Evolutionary conservation across 2,329 filamentous ascomycete species (phyloP).

Genomic region (Xylariaceae sp.): DNA sequence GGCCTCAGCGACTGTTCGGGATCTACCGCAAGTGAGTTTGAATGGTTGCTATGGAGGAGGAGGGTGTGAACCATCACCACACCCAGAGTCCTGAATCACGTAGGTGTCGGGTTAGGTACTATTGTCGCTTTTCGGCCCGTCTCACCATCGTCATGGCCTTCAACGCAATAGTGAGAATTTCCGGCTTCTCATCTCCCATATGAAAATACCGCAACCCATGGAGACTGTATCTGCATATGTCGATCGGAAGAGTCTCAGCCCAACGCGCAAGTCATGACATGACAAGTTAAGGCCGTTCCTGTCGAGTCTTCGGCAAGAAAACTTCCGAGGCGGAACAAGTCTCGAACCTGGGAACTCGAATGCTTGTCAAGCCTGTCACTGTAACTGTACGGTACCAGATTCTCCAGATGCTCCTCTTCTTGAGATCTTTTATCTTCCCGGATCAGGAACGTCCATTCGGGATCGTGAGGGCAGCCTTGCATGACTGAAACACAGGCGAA

Average conservation of each 20-base stretch:
- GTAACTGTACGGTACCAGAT: neutral
- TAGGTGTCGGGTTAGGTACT: no score
- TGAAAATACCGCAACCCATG: neutral
- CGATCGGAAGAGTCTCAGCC: neutral
- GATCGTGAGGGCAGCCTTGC: neutral
- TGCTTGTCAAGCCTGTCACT: neutral
- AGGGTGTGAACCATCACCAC: no score
- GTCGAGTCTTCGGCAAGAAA: no score
- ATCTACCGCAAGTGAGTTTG: no score
- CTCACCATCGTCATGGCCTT: neutral
- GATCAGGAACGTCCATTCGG: neutral
- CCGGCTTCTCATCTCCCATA: neutral
- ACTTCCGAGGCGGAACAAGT: no score
- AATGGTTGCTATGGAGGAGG: no score
- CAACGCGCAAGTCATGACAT: no score
- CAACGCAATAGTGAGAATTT: neutral
- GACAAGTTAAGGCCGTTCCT: no score
- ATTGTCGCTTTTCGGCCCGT: neutral
- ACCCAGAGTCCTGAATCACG: no score
- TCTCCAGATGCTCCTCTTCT: neutral
- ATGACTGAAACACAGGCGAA: neutral
- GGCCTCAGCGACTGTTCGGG: no score
- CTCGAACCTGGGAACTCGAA: neutral
- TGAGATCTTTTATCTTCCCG: neutral
- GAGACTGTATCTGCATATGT: neutral